Evolutionary conservation across 2,329 filamentous ascomycete genomes (phyloP).

Genomic region (Epicoccum nigrum): DNA sequence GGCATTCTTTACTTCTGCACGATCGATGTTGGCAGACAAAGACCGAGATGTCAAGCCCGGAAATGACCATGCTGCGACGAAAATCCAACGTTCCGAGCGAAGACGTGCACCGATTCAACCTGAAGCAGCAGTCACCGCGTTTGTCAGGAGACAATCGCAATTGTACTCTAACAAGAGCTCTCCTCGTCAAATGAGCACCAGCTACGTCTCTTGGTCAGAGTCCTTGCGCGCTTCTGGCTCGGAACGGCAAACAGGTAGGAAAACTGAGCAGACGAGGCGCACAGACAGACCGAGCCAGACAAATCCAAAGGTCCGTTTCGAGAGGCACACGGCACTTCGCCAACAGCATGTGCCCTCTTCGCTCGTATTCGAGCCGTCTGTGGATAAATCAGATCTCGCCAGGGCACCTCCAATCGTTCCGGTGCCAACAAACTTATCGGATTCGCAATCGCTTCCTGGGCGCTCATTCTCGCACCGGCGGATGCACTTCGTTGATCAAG

Average conservation of each 20-base stretch:
- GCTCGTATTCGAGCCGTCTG: no score
- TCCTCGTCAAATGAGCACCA: constrained; percentile 36
- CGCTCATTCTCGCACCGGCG: constrained; percentile 27
- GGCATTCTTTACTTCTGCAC: constrained; percentile 51
- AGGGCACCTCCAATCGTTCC: no score
- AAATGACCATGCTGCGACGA: background rate
- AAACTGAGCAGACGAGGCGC: constrained; percentile 18
- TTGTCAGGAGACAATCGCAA: constrained; percentile 42
- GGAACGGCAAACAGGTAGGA: constrained; percentile 11
- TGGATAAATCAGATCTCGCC: no score
- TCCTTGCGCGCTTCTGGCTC: constrained; percentile 39
- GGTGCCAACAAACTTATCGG: no score
- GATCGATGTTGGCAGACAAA: constrained; percentile 33
- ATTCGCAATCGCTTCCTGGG: constrained; percentile 30
- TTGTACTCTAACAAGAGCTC: constrained; percentile 48
- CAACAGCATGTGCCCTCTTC: no score
- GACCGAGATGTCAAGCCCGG: constrained; percentile 29
- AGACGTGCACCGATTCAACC: constrained; percentile 15
- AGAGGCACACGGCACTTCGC: no score
- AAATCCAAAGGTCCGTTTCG: no score
- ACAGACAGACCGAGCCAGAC: constrained; percentile 7
- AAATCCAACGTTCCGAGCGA: no score
- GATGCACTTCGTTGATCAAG: constrained; percentile 22
- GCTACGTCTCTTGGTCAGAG: constrained; percentile 52
- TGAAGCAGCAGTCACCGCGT: constrained; percentile 31